phyloP scores from a whole-genome alignment of 352 stramenopile species.

The Saprolegnia diclina region DNA sequence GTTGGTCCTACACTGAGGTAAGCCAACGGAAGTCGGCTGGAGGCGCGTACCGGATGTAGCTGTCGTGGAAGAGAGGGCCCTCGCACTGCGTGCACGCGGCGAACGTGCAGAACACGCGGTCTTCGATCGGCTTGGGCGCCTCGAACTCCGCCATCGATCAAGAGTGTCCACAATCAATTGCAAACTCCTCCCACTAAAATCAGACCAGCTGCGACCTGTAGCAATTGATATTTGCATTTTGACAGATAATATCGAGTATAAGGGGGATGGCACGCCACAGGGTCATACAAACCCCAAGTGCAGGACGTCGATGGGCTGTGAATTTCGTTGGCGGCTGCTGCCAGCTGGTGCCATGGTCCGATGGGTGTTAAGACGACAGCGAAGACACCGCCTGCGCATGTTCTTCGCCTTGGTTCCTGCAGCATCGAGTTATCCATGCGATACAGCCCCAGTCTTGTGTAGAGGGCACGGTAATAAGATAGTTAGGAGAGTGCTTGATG shows the following conservation, averaged over 20 bases:
- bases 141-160: background rate
- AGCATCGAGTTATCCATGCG: too few species aligned
- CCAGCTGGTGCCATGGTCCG: background rate
- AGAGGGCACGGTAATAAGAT: too few species aligned
- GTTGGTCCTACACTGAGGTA: slow-evolving; percentile 6
- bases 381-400: too few species aligned
- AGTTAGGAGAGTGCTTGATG: too few species aligned
- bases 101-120: slow-evolving; percentile 21
- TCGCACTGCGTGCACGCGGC: slow-evolving; percentile 5
- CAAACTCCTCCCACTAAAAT: slow-evolving; percentile 1
- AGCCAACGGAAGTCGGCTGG: background rate
- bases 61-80: slow-evolving; percentile 12
- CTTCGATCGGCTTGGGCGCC: slow-evolving; percentile 9
- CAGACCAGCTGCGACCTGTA: slow-evolving; percentile 6
- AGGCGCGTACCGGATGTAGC: slow-evolving; percentile 15
- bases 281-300: background rate
- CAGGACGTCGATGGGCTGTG: background rate
- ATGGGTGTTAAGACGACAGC: background rate
- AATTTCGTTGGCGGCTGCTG: background rate
- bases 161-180: slow-evolving; percentile 19
- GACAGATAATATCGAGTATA: slow-evolving; percentile 8
- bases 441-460: too few species aligned
- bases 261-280: background rate
- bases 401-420: too few species aligned
- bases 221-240: background rate